A percentile compares a stretch with the other conserved stretches of the same genome.
These are phyloP conservation scores for Penicillium griseofulvum DNA, from an alignment of 2,329 filamentous ascomycete species.

Conservation along the genomic window DNA sequence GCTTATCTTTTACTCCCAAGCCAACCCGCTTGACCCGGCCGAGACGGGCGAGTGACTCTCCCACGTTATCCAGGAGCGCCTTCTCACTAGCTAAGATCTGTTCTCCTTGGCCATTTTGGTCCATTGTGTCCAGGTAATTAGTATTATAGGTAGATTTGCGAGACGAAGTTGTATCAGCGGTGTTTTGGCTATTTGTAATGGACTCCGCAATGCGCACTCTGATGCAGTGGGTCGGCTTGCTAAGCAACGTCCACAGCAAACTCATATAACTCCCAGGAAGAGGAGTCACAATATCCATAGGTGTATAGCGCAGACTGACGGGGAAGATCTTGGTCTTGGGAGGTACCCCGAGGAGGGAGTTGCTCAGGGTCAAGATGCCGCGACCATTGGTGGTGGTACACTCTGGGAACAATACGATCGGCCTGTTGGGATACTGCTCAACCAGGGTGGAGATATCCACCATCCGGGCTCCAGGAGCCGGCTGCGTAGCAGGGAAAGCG, in stretches of 20 bases:
- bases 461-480: slow-evolving; percentile 50
- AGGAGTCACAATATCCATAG: slow-evolving; percentile 85
- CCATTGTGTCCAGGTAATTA: slow-evolving; percentile 49
- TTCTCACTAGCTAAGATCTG: slow-evolving; percentile 58
- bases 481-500: slow-evolving; percentile 52
- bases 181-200: slow-evolving; percentile 43
- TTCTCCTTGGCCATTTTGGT: slow-evolving; percentile 35
- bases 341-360: slow-evolving; percentile 67
- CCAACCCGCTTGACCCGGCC: slow-evolving; percentile 87
- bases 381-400: slow-evolving; percentile 92
- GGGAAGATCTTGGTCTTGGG: slow-evolving; percentile 77
- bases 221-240: slow-evolving; percentile 82
- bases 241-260: slow-evolving; percentile 85
- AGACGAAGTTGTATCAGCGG: slow-evolving; percentile 18
- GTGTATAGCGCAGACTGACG: slow-evolving; percentile 83
- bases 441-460: slow-evolving; percentile 64
- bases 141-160: slow-evolving; percentile 41
- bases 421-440: slow-evolving; percentile 65
- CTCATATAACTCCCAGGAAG: slow-evolving; percentile 68
- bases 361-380: slow-evolving; percentile 80
- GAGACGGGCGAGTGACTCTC: slow-evolving; percentile 80
- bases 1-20: slow-evolving; percentile 78
- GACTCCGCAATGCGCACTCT: slow-evolving; percentile 84
- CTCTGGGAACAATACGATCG: slow-evolving; percentile 88
- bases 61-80: slow-evolving; percentile 71